Evolutionary conservation across 202 grass and related monocot genomes (phyloP), one percentile per base, ranked within the genome.

Genomic region (Schoenoplectus tabernaemontani): DNA sequence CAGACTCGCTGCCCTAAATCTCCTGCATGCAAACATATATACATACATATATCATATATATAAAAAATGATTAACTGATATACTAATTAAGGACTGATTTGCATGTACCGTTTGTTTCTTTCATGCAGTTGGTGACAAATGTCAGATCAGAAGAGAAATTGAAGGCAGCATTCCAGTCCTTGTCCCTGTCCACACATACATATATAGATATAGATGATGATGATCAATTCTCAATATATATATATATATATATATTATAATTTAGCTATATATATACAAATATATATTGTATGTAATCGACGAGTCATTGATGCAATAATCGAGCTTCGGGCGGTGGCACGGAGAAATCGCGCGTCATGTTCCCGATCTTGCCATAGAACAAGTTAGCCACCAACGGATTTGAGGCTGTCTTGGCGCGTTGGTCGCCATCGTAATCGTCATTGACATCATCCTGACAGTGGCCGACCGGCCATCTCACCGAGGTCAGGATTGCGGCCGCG

Each of bases 291-390:
- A 47, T 47, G 39, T 62, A 78, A 43, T 83, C 9, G 61, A 96
- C 93, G 88, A 70, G 79, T 97, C 84, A 72, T 89, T 88, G 86
- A 97, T 92, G 83, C 94, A 97, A 81, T 87, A 97, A 15, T 85
- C 84, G 10, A 97, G 84, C 28, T 85, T 56, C 64, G 79, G 57
- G 76, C 86, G 2, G 91, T 88, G 59, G 90, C 89, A 39, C 11
- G 0, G 86, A 80, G 51, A 97, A 85, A 17, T 61, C 81, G 22
- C 19, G 26, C 0, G 94, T 93, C 66, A 97, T 33, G 57, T 70
- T 62, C 80, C 78, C 85, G 30, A 93, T 42, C 41, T 75, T 79
- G 2, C 79, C 50, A 57, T 85, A 85, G 79, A 97, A 82, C 71
- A 79, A 71, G 9, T 81, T 76, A 7, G 87, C 80, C 13, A 98